Evolutionary conservation across 2,329 filamentous ascomycete species (phyloP), one percentile per base, ranked within the genome.

Genomic region (Colletotrichum neosansevieriae): DNA sequence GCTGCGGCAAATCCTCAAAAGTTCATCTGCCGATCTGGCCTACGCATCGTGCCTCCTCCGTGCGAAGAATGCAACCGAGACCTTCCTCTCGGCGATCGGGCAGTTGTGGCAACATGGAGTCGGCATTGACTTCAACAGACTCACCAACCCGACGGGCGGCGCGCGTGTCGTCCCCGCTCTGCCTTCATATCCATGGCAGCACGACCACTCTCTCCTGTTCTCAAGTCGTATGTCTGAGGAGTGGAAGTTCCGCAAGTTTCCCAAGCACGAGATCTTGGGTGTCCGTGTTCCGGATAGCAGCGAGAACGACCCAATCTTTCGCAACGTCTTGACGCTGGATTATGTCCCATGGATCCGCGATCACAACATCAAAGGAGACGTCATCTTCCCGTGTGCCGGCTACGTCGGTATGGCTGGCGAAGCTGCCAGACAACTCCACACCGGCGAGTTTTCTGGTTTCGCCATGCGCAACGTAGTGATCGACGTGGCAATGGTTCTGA

Each of bases 381-480:
- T 62, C 0, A 40, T 67, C n/a, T 67, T 42, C 15, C 63, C 63
- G 1, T 67, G 49, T 4, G 57, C 42, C 3, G 24, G 58, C 12
- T 67, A 67, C 11, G 49, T 54, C 15, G 49, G 44, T 11, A 67
- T 67, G 63, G 63, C 63, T 11, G 63, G 63, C 9, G 63, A 67
- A 49, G 63, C 63, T 5, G 58, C 47, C 9, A 24, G 58, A 24
- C 63, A 67, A 15, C 19, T 62, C 6, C 59, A 66, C 12, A 44
- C 49, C 32, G 49, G 63, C 2, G 34, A 21, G 3, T 56, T 51
- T 17, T 19, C 57, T 10, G 73, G 71, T 3, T 78, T 75, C 36
- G 67, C 69, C n/a, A 47, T 81, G 17, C 74, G 76, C 0, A 72
- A 79, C 34, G 67, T 79, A 1, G 69, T 73, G 5, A 70, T 77